phyloP scores from a whole-genome alignment of 768 basidiomycete species.

The Lentinula edodes region DNA sequence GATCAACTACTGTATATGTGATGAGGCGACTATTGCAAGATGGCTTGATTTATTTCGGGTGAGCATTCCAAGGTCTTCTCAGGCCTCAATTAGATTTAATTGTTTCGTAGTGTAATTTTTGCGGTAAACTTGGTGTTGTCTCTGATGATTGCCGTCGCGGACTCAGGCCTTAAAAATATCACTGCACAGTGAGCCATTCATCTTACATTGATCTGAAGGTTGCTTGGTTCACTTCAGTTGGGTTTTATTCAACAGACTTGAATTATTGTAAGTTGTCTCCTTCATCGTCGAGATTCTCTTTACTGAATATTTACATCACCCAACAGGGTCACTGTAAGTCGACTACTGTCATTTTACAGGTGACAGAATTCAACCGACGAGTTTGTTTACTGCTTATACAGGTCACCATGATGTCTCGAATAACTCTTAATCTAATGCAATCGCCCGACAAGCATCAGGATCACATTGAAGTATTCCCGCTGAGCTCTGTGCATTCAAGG shows the following conservation, averaged over 20 bases:
- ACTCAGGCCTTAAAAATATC: constrained; percentile 9
- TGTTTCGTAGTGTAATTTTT: neutral
- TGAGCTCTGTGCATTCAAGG: neutral
- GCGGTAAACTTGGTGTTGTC: neutral
- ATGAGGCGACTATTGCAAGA: neutral
- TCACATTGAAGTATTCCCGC: neutral
- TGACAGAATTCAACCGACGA: neutral
- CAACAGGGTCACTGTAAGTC: neutral
- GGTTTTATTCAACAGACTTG: neutral
- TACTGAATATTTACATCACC: neutral
- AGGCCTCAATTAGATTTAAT: neutral
- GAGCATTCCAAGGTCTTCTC: neutral
- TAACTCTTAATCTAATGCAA: neutral
- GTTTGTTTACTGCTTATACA: neutral
- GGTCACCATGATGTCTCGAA: constrained; percentile 2
- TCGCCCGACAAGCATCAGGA: neutral
- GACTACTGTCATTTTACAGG: neutral
- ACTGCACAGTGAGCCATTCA: neutral
- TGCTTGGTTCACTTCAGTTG: neutral
- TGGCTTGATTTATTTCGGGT: constrained; percentile 1
- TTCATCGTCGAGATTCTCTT: neutral
- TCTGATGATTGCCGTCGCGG: constrained; percentile 2
- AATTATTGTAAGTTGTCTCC: neutral
- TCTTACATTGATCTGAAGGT: neutral
- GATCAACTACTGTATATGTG: neutral